These are phyloP conservation scores for Firmiana major DNA, from an alignment of 345 rosid genomes.

Conservation along the genomic window DNA sequence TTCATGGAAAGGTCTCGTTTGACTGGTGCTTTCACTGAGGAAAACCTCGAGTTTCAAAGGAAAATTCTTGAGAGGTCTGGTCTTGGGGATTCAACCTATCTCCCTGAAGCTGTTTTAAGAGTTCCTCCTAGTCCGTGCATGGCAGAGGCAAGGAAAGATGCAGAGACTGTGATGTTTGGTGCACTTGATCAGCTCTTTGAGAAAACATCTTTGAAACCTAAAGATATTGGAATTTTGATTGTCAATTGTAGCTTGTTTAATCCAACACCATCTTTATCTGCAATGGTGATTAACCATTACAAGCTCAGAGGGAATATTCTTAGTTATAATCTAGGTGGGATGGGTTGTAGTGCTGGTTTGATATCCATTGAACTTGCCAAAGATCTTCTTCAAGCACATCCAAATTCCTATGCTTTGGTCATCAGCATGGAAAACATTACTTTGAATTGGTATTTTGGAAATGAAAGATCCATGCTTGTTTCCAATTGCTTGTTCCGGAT, in stretches of 20 bases:
- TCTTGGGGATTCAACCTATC: constrained; percentile 42
- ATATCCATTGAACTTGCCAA: constrained; percentile 45
- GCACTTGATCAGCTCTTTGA: constrained; percentile 47
- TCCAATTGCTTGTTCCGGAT: constrained; percentile 49
- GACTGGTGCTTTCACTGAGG: constrained; percentile 38
- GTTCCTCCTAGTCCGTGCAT: constrained; percentile 34
- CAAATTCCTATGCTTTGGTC: constrained; percentile 42
- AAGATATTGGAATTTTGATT: constrained; percentile 43
- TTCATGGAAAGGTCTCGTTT: constrained; percentile 43
- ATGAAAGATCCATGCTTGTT: constrained; percentile 43
- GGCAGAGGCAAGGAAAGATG: constrained; percentile 50
- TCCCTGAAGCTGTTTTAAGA: constrained; percentile 38
- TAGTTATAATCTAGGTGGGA: constrained; percentile 49
- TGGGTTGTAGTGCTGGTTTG: constrained; percentile 54
- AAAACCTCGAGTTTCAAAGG: constrained; percentile 41
- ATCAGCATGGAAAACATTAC: constrained; percentile 47
- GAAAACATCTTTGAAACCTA: constrained; percentile 31
- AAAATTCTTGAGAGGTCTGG: constrained; percentile 50
- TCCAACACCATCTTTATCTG: constrained; percentile 51
- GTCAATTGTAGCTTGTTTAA: constrained; percentile 53
- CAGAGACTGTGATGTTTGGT: constrained; percentile 49
- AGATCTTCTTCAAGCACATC: constrained; percentile 37
- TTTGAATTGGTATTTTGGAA: constrained; percentile 45
- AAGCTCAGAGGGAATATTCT: constrained; percentile 45
- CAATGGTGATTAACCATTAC: constrained; percentile 45